phyloP scores from a whole-genome alignment of 2,329 filamentous ascomycete species.

The Ophiocordyceps robertsii region DNA sequence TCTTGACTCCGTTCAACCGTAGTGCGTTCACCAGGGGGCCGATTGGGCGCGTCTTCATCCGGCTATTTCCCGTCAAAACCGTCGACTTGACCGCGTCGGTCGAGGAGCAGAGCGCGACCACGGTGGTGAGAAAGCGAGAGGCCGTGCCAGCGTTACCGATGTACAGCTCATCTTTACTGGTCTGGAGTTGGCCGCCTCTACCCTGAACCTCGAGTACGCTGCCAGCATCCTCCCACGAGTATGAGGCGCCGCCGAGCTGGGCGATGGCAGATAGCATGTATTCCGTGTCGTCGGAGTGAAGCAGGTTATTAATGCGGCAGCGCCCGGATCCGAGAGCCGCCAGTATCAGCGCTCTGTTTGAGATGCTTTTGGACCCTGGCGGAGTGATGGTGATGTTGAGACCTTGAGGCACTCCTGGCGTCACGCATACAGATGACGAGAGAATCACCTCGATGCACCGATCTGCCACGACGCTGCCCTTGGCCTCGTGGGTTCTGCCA shows the following conservation, averaged over 20 bases:
- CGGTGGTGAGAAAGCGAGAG: conserved; percentile 86
- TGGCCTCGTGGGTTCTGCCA: conserved; percentile 74
- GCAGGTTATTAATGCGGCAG: conserved; percentile 79
- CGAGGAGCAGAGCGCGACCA: conserved; percentile 69
- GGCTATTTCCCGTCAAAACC: conserved; percentile 79
- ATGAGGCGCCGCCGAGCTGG: conserved; percentile 72
- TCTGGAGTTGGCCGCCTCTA: conserved; percentile 73
- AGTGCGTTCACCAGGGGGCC: conserved; percentile 86
- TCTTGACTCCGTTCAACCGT: conserved; percentile 69
- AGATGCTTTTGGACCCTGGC: conserved; percentile 94
- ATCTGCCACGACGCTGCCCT: conserved; percentile 82
- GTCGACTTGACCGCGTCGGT: conserved; percentile 48
- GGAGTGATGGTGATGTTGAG: conserved; percentile 67
- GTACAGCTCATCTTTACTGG: conserved; percentile 67
- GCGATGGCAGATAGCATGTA: conserved; percentile 92
- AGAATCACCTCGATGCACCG: conserved; percentile 70
- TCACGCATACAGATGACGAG: conserved; percentile 63
- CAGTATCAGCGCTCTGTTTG: conserved; percentile 86
- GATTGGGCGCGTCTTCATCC: conserved; percentile 94
- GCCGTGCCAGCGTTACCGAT: conserved; percentile 95
- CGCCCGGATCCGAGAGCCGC: conserved; percentile 78
- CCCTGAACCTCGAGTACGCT: conserved; percentile 80
- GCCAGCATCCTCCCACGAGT: conserved; percentile 90
- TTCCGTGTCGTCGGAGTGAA: conserved; percentile 94
- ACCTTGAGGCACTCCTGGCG: conserved; percentile 53